phyloP scores from a whole-genome alignment of 192 early-diverging fungal species.

The Backusella westeae region DNA sequence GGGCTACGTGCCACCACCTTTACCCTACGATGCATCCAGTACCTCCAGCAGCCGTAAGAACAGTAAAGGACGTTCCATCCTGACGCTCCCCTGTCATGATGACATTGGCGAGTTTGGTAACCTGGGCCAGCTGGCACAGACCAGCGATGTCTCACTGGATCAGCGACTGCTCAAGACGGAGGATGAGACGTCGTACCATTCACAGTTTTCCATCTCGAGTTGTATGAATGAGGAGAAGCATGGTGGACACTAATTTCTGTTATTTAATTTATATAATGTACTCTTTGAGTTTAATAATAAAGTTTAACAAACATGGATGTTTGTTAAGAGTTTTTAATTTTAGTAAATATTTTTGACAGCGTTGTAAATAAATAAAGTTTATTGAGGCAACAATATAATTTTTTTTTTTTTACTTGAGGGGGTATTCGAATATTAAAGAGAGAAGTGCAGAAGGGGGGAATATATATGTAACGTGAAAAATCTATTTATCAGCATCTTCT shows the following conservation, averaged over 20 bases:
- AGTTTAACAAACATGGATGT: neutral
- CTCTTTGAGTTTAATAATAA: neutral
- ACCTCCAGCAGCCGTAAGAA: neutral
- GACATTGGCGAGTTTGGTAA: neutral
- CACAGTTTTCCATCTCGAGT: neutral
- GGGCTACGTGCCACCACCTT: neutral
- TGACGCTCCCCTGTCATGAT: neutral
- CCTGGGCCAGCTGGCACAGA: neutral
- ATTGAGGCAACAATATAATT: neutral
- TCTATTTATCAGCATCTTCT: neutral
- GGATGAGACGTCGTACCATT: neutral
- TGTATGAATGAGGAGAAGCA: neutral
- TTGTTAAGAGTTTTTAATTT: neutral
- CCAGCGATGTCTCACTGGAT: neutral
- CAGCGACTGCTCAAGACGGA: neutral
- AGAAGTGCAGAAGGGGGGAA: neutral
- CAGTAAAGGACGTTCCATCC: neutral
- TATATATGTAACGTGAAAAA: neutral
- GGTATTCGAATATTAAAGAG: too few species aligned
- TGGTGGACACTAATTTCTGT: neutral
- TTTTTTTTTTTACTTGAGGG: too few species aligned
- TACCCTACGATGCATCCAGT: neutral
- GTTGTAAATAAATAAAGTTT: neutral
- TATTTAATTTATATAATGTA: neutral
- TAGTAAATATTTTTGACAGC: neutral